Evolutionary conservation across 1,284 basidiomycete species (phyloP), one percentile per base, ranked within the genome.

Genomic region (Tremellales sp.): DNA sequence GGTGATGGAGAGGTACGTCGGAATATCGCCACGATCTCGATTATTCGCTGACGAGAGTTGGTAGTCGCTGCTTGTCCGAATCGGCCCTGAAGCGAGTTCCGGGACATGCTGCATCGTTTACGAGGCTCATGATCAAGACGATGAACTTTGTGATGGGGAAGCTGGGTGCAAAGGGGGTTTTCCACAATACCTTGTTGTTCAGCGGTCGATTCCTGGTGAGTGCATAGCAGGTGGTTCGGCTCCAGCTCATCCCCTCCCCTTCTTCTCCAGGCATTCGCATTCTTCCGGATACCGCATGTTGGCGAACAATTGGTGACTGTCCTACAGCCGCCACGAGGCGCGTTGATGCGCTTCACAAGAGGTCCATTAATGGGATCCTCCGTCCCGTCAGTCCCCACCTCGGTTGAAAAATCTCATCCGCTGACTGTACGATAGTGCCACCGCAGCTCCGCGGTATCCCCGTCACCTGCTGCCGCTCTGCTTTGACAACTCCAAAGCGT

Each of bases 151-250:
- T 76, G 3, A 73, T 77, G 61, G 71, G 72, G 32, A 78, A 78
- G 60, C 66, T 78, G 0, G 76, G 76, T 7, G 74, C 74, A 18
- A 76, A 77, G 56, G 76, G 75, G 43, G 75, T 78, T 10, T 78
- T 76, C 61, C 76, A 77, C 50, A 78, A 78, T 54, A 77, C 75
- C 5, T 64, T 78, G 22, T 61, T 75, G 26, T 78, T 78, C 60
- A 72, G 73, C 13, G 75, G 76, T 2, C 62, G 56, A 56, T 77
- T 68, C 61, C 73, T 58, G 70, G 71, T 74, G 35, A 50, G 65
- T 51, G 9, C 13, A 19, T 8, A 4, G 3, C n/a, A 3, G 32
- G 35, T 40, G 21, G 38, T 16, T 32, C 12, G 8, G 9, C 8
- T 25, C n/a, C n/a, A 12, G 35, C 31, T 39, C 18, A 34, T 40